These are phyloP conservation scores for Coprinopsis sp. DNA, from an alignment of 768 basidiomycete species.

Conservation along the genomic window DNA sequence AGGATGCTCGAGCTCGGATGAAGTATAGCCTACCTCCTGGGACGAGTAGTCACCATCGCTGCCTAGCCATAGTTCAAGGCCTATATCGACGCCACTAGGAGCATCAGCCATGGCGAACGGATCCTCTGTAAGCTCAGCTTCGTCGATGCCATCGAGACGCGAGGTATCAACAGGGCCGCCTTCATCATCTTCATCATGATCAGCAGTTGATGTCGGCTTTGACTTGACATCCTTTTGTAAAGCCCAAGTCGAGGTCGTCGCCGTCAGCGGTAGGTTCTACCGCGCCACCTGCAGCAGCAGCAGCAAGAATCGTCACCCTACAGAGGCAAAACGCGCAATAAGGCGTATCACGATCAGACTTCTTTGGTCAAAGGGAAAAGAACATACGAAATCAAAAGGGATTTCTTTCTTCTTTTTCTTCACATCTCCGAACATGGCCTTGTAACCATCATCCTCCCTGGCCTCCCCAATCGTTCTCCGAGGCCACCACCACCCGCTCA, in stretches of 20 bases:
- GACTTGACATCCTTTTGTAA: slow-evolving; percentile 90
- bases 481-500: slow-evolving; percentile 65
- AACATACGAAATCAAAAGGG: slow-evolving; percentile 70
- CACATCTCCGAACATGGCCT: slow-evolving; percentile 82
- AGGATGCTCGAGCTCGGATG: background rate
- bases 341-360: background rate
- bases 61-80: slow-evolving; percentile 84
- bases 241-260: slow-evolving; percentile 90
- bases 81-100: slow-evolving; percentile 62
- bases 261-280: slow-evolving; percentile 44
- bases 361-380: background rate
- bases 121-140: slow-evolving; percentile 84
- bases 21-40: slow-evolving; percentile 58
- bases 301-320: slow-evolving; percentile 59
- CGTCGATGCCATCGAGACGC: slow-evolving; percentile 66
- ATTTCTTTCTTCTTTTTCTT: slow-evolving; percentile 92
- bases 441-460: slow-evolving; percentile 69
- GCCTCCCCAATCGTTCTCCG: slow-evolving; percentile 32
- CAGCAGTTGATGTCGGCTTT: slow-evolving; percentile 53
- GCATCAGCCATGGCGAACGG: slow-evolving; percentile 64
- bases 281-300: slow-evolving; percentile 27
- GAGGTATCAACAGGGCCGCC: slow-evolving; percentile 57
- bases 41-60: slow-evolving; percentile 95
- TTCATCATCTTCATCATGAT: slow-evolving; percentile 53
- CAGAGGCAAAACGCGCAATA: slow-evolving; percentile 8